Conservation (phyloP, 371 early-diverging fungal genomes). For the Rhizopus microsporus region DNA sequence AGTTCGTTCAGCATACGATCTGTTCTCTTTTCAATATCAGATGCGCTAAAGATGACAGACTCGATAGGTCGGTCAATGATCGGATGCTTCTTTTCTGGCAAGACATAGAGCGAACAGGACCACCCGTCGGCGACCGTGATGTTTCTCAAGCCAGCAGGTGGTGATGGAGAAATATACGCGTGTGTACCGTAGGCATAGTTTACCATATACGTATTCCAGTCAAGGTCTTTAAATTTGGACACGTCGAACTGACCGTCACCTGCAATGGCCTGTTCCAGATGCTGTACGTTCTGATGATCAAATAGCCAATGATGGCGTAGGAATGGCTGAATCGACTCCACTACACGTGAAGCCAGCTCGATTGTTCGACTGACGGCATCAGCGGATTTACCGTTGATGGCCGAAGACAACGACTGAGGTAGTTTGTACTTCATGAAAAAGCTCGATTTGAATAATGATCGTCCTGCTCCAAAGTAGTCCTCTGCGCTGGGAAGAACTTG, state of each 20-base stretch:
- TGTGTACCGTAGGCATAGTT: constrained; percentile 49
- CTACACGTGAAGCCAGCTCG: constrained; percentile 36
- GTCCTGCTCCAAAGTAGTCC: constrained; percentile 43
- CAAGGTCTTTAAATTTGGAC: constrained; percentile 16
- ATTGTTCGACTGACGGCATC: constrained; percentile 33
- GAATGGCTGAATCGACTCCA: constrained; percentile 43
- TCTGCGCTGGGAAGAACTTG: constrained; percentile 30
- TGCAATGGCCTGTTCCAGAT: constrained; percentile 20
- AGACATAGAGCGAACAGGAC: constrained; percentile 47
- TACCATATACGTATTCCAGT: constrained; percentile 46
- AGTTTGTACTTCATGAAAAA: constrained; percentile 46
- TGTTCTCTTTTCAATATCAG: constrained; percentile 50
- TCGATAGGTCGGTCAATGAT: constrained; percentile 48
- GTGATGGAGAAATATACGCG: constrained; percentile 36
- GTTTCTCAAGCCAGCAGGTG: constrained; percentile 31
- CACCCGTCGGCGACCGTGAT: constrained; percentile 40
- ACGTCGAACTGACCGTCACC: constrained; percentile 31
- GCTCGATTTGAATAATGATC: constrained; percentile 39
- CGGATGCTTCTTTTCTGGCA: constrained; percentile 26
- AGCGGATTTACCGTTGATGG: constrained; percentile 9
- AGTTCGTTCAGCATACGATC: constrained; percentile 45
- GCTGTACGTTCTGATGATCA: constrained; percentile 37
- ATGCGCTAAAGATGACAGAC: constrained; percentile 43
- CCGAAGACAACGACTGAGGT: constrained; percentile 36
- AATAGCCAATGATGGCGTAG: constrained; percentile 40